These are phyloP conservation scores for Yamadazyma kitorensis DNA, from an alignment of 805 yeast genomes.

Conservation along the genomic window DNA sequence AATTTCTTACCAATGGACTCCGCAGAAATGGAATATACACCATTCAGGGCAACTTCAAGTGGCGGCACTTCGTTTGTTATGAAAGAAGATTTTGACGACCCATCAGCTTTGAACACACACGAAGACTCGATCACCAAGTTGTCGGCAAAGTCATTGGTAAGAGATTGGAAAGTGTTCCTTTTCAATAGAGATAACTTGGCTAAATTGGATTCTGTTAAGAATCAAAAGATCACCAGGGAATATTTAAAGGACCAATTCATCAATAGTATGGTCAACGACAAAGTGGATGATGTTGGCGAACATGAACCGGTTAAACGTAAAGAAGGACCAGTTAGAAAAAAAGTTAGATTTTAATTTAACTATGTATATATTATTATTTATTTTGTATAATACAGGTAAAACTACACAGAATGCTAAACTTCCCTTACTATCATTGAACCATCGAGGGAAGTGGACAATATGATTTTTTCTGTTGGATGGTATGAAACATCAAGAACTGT, in stretches of 20 bases:
- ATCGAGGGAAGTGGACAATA: slow-evolving; percentile 54
- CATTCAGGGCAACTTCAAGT: slow-evolving; percentile 27
- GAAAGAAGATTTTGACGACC: slow-evolving; percentile 9
- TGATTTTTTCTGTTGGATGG: slow-evolving; percentile 39
- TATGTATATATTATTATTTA: slow-evolving; percentile 3
- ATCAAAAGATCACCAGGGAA: slow-evolving; percentile 18
- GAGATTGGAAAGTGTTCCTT: slow-evolving; percentile 26
- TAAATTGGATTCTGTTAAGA: slow-evolving; percentile 21
- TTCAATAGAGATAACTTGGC: slow-evolving; percentile 30
- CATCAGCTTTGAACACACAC: slow-evolving; percentile 11
- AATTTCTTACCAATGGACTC: slow-evolving; percentile 37
- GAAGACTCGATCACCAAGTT: slow-evolving; percentile 6
- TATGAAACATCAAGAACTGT: slow-evolving; percentile 59
- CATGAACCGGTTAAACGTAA: slow-evolving; percentile 1
- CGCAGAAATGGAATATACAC: slow-evolving; percentile 33
- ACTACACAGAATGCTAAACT: slow-evolving; percentile 10
- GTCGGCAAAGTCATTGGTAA: slow-evolving; percentile 1
- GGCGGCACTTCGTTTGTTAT: not conserved
- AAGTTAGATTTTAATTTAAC: slow-evolving; percentile 16
- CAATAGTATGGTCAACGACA: slow-evolving; percentile 12
- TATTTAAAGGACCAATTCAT: slow-evolving; percentile 19
- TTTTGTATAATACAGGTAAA: not conserved
- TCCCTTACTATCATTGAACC: slow-evolving; percentile 52
- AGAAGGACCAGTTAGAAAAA: slow-evolving; percentile 13
- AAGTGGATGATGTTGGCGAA: slow-evolving; percentile 6